Percentiles rank a stretch among this genome's conserved stretches.
Evolutionary conservation across 768 basidiomycete genomes (phyloP).

Genomic region (Calocybe indica): DNA sequence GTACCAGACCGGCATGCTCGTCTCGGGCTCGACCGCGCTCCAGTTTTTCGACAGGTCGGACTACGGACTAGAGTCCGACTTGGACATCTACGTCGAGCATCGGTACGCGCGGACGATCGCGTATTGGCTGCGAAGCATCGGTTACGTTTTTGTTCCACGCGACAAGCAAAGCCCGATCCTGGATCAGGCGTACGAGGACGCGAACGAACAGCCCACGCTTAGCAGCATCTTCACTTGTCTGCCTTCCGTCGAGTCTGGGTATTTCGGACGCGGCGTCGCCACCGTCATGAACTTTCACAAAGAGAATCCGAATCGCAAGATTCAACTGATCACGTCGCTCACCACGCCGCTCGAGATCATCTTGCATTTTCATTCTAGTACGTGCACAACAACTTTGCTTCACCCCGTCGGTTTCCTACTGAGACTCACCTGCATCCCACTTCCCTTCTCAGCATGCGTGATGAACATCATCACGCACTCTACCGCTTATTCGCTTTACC

Average conservation of each 20-base stretch:
- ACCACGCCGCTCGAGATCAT: conserved; percentile 29
- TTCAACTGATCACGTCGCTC: conserved; percentile 35
- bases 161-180: background rate
- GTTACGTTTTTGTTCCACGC: conserved; percentile 15
- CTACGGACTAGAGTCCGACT: conserved; percentile 37
- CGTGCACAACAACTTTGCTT: conserved; percentile 6
- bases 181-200: background rate
- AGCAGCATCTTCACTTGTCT: too few species aligned
- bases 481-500: conserved; percentile 34
- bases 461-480: conserved; percentile 37
- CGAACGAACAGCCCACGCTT: background rate
- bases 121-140: conserved; percentile 22
- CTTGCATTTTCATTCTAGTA: conserved; percentile 44
- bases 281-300: conserved; percentile 27
- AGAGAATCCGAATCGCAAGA: conserved; percentile 14
- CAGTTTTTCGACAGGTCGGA: conserved; percentile 42
- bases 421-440: too few species aligned
- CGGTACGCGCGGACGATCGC: conserved; percentile 23
- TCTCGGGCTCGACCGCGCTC: conserved; percentile 49
- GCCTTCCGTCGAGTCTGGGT: conserved; percentile 5
- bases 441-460: conserved; percentile 25
- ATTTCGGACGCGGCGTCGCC: conserved; percentile 18
- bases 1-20: conserved; percentile 33
- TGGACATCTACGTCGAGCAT: conserved; percentile 43
- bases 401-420: background rate